A percentile compares a stretch with the other conserved stretches of the same genome.
These are phyloP conservation scores for Saturnispora hagleri DNA, from an alignment of 805 yeast species.

Conservation along the genomic window DNA sequence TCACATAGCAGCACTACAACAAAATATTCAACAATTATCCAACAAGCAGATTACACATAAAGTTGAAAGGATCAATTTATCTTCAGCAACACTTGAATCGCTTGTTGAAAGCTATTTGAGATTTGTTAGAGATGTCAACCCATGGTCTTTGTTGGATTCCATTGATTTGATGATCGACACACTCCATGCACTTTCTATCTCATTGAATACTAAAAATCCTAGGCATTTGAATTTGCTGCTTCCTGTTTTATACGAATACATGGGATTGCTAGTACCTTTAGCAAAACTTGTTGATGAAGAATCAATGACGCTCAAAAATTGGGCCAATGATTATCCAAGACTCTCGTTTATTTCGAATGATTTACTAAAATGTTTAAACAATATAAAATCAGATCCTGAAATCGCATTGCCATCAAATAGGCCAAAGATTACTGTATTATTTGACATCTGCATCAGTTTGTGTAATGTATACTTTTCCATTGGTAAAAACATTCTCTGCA, in stretches of 20 bases:
- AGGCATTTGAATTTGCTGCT: conserved; percentile 27
- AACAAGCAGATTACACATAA: conserved; percentile 19
- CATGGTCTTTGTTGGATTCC: conserved; percentile 45
- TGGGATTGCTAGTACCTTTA: conserved; percentile 35
- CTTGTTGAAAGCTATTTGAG: conserved; percentile 35
- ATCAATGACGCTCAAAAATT: conserved; percentile 30
- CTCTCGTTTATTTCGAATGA: conserved; percentile 40
- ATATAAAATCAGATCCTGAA: conserved; percentile 38
- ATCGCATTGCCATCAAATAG: conserved; percentile 24
- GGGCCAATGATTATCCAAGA: conserved; percentile 31
- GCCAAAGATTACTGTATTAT: conserved; percentile 36
- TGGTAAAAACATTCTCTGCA: conserved; percentile 48
- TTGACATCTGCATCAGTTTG: conserved; percentile 39
- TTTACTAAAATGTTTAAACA: conserved; percentile 40
- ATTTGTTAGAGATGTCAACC: conserved; percentile 41
- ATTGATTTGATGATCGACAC: conserved; percentile 44
- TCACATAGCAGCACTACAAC: conserved; percentile 23
- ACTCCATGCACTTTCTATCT: conserved; percentile 38
- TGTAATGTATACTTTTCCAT: conserved; percentile 45
- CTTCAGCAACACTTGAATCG: conserved; percentile 36
- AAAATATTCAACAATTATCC: conserved; percentile 16
- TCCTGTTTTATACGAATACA: conserved; percentile 29
- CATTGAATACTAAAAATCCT: conserved; percentile 35
- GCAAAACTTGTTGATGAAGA: conserved; percentile 34
- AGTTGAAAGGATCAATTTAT: conserved; percentile 24